These are phyloP conservation scores for Lupinus albus DNA, from an alignment of 306 rosid genomes.

Conservation along the genomic window DNA sequence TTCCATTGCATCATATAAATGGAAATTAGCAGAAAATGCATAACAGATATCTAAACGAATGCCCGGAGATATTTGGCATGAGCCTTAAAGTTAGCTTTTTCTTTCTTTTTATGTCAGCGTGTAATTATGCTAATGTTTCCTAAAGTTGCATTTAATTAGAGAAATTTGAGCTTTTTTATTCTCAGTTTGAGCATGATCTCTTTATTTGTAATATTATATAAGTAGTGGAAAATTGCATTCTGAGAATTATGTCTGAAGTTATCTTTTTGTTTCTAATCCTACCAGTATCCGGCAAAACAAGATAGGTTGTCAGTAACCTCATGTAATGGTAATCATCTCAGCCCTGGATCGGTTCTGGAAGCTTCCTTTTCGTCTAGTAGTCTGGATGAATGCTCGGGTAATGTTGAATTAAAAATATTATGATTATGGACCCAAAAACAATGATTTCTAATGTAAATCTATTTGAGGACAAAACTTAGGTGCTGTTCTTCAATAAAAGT, in stretches of 20 bases:
- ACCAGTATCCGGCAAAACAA: conserved; percentile 49
- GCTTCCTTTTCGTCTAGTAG: conserved; percentile 94
- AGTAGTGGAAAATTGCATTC: conserved; percentile 4
- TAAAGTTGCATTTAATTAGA: neutral
- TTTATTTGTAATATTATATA: neutral
- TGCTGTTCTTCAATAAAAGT: no score
- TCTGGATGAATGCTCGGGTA: conserved; percentile 85
- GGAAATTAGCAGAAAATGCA: neutral
- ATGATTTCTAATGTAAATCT: neutral
- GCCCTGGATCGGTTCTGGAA: conserved; percentile 92
- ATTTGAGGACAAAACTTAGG: neutral
- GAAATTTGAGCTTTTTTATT: neutral
- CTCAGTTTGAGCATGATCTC: conserved; percentile 5
- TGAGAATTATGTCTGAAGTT: conserved; percentile 1
- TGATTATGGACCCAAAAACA: neutral
- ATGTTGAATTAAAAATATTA: neutral
- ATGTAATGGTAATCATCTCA: conserved; percentile 54
- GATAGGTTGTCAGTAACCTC: conserved; percentile 47
- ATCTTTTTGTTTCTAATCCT: conserved; percentile 24
- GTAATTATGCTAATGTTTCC: neutral
- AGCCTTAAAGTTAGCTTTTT: neutral
- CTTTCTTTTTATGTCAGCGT: neutral
- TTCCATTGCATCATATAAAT: neutral
- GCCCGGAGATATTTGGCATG: no score
- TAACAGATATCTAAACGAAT: neutral